A percentile compares a stretch with the other conserved stretches of the same genome.
Conservation (phyloP, 1,284 basidiomycete species). For the Hymenochaete sp. region DNA sequence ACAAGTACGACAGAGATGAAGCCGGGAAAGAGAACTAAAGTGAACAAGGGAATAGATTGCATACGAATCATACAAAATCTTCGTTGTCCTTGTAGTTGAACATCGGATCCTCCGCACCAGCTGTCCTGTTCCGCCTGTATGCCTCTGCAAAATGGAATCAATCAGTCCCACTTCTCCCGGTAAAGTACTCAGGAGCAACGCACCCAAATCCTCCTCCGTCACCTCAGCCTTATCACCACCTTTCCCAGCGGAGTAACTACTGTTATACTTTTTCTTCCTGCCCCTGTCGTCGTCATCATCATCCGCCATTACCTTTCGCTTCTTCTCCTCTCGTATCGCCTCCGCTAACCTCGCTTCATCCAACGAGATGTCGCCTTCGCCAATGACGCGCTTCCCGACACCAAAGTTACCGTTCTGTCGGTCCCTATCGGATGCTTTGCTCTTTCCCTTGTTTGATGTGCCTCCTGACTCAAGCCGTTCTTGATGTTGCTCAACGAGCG, state of each 20-base stretch:
- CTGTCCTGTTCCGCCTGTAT: slow-evolving; percentile 61
- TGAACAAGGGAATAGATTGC: background rate
- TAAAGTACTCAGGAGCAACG: slow-evolving; percentile 26
- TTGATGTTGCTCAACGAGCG: slow-evolving; percentile 20
- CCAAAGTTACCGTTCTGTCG: slow-evolving; percentile 36
- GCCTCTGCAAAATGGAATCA: slow-evolving; percentile 51
- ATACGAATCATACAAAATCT: slow-evolving; percentile 7
- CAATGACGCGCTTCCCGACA: slow-evolving; percentile 50
- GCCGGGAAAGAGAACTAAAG: background rate
- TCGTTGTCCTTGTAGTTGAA: slow-evolving; percentile 65
- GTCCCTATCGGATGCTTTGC: slow-evolving; percentile 28
- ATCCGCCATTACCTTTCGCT: slow-evolving; percentile 55
- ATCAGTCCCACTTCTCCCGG: slow-evolving; percentile 5
- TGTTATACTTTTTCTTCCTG: slow-evolving; percentile 50
- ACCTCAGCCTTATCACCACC: slow-evolving; percentile 55
- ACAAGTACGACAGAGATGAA: background rate
- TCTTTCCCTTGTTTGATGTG: slow-evolving; percentile 29
- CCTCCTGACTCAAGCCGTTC: slow-evolving; percentile 24
- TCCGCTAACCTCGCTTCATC: slow-evolving; percentile 61
- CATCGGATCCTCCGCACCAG: slow-evolving; percentile 78
- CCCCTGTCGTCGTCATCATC: slow-evolving; percentile 46
- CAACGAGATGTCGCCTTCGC: slow-evolving; percentile 66
- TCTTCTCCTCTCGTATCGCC: slow-evolving; percentile 74
- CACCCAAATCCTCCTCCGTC: slow-evolving; percentile 88
- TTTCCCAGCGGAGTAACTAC: slow-evolving; percentile 31